Conservation (phyloP, 1,284 basidiomycete species). For the Tausonia pullulans region DNA sequence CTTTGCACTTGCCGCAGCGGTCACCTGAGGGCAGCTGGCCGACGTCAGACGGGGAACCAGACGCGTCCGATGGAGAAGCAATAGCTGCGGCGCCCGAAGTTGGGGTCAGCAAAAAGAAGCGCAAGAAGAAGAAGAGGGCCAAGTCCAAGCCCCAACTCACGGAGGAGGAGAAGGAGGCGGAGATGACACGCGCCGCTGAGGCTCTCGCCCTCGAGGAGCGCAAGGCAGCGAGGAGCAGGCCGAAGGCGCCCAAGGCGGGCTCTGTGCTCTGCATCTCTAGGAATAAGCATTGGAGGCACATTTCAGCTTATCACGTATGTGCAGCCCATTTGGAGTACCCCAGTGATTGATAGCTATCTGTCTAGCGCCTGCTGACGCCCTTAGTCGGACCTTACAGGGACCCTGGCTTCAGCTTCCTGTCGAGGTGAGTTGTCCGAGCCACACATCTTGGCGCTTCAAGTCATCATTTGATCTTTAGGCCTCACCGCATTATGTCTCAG, state of each 20-base stretch:
- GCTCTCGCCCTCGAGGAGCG: constrained; percentile 21
- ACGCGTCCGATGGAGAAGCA: too few species aligned
- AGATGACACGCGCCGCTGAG: constrained; percentile 22
- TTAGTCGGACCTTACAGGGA: constrained; percentile 41
- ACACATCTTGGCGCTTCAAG: not conserved
- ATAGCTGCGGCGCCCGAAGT: too few species aligned
- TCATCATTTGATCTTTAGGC: not conserved
- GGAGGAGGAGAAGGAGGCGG: constrained; percentile 23
- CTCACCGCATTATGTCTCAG: constrained; percentile 26
- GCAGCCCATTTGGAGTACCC: constrained; percentile 1
- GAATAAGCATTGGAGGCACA: constrained; percentile 77
- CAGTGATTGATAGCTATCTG: not conserved
- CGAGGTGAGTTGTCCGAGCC: constrained; percentile 25
- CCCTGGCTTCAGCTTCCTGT: constrained; percentile 75
- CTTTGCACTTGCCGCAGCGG: not conserved
- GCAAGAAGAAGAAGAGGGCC: constrained; percentile 21
- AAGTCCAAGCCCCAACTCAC: constrained; percentile 18
- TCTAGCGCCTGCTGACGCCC: not conserved
- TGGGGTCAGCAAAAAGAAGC: constrained; percentile 17
- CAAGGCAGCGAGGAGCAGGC: constrained; percentile 22
- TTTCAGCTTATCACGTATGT: constrained; percentile 73
- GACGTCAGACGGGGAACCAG: too few species aligned
- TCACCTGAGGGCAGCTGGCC: too few species aligned
- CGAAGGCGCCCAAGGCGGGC: constrained; percentile 34
- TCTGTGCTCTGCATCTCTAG: constrained; percentile 60